Conservation (phyloP, 2,329 filamentous ascomycete species). For the Hirsutella minnesotensis region DNA sequence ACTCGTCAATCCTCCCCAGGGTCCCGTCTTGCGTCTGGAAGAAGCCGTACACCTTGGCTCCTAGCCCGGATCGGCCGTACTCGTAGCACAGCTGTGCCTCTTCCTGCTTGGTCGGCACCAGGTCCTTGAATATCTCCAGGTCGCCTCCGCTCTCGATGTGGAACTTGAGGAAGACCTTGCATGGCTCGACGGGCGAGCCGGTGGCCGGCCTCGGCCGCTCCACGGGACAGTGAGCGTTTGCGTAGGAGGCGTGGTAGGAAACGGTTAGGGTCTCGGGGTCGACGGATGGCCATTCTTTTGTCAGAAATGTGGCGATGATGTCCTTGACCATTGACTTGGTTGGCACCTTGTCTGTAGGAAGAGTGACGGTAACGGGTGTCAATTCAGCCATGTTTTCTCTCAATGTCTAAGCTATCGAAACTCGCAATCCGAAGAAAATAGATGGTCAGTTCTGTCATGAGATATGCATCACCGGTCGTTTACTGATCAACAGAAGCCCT, state of each 20-base stretch:
- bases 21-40: constrained; percentile 8
- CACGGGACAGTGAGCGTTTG: constrained; percentile 6
- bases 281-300: constrained; percentile 5
- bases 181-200: constrained; percentile 1
- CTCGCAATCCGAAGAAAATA: too few relatives aligned
- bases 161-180: constrained; percentile 10
- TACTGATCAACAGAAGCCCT: too few relatives aligned
- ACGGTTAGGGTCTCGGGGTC: constrained; percentile 5
- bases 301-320: constrained; percentile 7
- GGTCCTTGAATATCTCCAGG: constrained; percentile 3
- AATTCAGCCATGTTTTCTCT: neutral
- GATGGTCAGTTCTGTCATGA: too few relatives aligned
- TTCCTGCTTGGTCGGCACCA: constrained; percentile 6
- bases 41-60: constrained; percentile 7
- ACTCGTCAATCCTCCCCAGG: constrained; percentile 7
- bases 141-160: constrained; percentile 1
- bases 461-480: too few relatives aligned
- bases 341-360: constrained; percentile 5
- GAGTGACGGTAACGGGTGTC: constrained; percentile 1
- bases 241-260: constrained; percentile 3
- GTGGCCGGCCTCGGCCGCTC: constrained; percentile 2
- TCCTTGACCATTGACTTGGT: constrained; percentile 4
- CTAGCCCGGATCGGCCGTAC: constrained; percentile 6
- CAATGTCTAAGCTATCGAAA: too few relatives aligned
- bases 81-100: constrained; percentile 5